These are phyloP conservation scores for Endotrypanum monterogeii DNA, from an alignment of 208 protist species.

Conservation along the genomic window DNA sequence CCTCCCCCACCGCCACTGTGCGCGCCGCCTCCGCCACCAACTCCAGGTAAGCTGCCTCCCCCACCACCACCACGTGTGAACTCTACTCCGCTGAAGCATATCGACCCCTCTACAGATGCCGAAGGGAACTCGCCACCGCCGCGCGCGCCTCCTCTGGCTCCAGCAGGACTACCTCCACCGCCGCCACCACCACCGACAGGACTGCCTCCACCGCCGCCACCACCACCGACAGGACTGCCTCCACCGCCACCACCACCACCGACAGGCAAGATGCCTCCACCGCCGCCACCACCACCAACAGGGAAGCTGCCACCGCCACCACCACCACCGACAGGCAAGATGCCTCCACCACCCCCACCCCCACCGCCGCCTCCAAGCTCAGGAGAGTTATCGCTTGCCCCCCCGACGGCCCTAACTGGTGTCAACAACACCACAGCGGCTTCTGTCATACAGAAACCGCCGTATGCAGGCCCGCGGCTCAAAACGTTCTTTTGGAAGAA, in stretches of 20 bases:
- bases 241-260: conserved; percentile 28
- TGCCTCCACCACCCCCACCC: conserved; percentile 14
- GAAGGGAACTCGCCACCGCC: conserved; percentile 29
- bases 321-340: conserved; percentile 6
- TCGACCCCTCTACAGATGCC: conserved; percentile 5
- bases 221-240: conserved; percentile 16
- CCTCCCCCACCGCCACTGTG: not conserved
- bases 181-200: conserved; percentile 20
- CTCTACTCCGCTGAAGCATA: conserved; percentile 15
- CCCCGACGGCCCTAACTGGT: conserved; percentile 23
- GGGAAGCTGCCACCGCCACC: conserved; percentile 26
- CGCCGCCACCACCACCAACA: conserved; percentile 20
- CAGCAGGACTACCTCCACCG: conserved; percentile 9
- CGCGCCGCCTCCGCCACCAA: conserved; percentile 4
- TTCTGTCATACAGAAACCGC: conserved; percentile 22
- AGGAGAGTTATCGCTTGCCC: conserved; percentile 25
- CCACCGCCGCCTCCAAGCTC: conserved; percentile 24
- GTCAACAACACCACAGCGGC: conserved; percentile 2
- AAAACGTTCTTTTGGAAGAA: conserved; percentile 90
- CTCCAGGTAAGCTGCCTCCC: conserved; percentile 5
- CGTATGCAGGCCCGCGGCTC: conserved; percentile 50
- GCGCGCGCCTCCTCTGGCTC: conserved; percentile 29
- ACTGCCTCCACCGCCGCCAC: conserved; percentile 31
- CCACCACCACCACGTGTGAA: conserved; percentile 7
- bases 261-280: not conserved